Percentiles rank a stretch among this genome's conserved stretches.
These are phyloP conservation scores for Xerocomellus chrysenteron DNA, from an alignment of 768 basidiomycete genomes.

Conservation along the genomic window DNA sequence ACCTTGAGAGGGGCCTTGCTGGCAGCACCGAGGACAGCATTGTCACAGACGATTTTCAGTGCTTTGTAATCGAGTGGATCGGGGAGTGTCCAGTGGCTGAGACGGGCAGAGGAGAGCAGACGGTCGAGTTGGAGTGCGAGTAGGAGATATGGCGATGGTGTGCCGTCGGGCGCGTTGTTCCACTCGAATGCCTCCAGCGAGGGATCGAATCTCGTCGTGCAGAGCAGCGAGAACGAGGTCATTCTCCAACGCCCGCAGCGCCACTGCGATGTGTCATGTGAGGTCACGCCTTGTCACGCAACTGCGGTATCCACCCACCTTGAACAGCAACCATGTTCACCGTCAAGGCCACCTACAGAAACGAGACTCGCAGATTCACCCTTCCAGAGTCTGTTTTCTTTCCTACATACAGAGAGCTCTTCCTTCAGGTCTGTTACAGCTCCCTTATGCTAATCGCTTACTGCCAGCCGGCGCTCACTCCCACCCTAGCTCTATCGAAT, in stretches of 20 bases:
- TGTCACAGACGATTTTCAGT: constrained; percentile 46
- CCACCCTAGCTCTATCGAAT: constrained; percentile 60
- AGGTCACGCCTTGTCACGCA: constrained; percentile 23
- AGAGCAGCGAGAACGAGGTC: constrained; percentile 38
- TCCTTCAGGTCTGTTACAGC: constrained; percentile 53
- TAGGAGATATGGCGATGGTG: constrained; percentile 60
- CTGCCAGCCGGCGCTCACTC: constrained; percentile 20
- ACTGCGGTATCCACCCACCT: constrained; percentile 20
- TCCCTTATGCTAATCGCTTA: constrained; percentile 1
- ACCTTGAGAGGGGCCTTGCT: constrained; percentile 26
- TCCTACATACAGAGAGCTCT: constrained; percentile 62
- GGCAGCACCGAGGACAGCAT: constrained; percentile 35
- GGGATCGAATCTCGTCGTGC: constrained; percentile 61
- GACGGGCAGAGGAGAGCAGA: constrained; percentile 47
- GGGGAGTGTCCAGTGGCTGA: constrained; percentile 50
- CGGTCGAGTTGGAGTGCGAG: constrained; percentile 62
- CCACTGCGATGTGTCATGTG: neutral
- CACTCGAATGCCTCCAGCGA: constrained; percentile 45
- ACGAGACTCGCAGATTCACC: constrained; percentile 66
- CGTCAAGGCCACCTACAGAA: constrained; percentile 74
- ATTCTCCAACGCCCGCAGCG: constrained; percentile 3
- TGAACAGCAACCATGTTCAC: constrained; percentile 56
- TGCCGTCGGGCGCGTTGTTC: constrained; percentile 55
- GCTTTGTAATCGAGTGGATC: constrained; percentile 36
- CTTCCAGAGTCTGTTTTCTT: constrained; percentile 53